Evolutionary conservation across 257 asterid genomes (phyloP).

Genomic region (Solanum rostratum): DNA sequence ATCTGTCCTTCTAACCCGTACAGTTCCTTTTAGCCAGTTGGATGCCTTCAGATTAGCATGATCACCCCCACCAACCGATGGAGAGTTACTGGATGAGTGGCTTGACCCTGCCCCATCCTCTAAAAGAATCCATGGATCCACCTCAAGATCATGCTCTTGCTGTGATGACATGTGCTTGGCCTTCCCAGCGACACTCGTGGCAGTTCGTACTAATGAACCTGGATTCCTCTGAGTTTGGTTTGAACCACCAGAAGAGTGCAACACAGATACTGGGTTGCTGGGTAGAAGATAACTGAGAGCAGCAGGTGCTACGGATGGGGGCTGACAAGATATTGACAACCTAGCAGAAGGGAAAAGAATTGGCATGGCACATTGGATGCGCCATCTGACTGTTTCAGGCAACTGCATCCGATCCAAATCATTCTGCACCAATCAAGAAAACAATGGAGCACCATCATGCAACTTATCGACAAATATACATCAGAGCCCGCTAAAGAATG

Average conservation of each 20-base stretch:
- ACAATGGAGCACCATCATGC: neutral
- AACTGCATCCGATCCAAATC: slow-evolving; percentile 82
- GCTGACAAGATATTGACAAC: slow-evolving; percentile 54
- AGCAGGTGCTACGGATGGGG: slow-evolving; percentile 57
- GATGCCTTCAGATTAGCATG: slow-evolving; percentile 65
- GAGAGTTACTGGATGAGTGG: slow-evolving; percentile 44
- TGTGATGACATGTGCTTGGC: slow-evolving; percentile 19
- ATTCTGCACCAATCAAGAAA: slow-evolving; percentile 39
- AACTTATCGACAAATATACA: neutral
- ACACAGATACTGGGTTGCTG: slow-evolving; percentile 36
- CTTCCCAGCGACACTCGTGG: slow-evolving; percentile 36
- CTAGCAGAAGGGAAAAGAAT: slow-evolving; percentile 44
- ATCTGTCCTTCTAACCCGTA: slow-evolving; percentile 73
- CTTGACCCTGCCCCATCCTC: slow-evolving; percentile 87
- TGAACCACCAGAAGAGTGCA: slow-evolving; percentile 29
- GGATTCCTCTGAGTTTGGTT: slow-evolving; percentile 39
- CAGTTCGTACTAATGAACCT: slow-evolving; percentile 36
- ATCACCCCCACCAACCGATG: slow-evolving; percentile 37
- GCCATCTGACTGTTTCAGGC: slow-evolving; percentile 74
- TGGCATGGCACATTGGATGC: slow-evolving; percentile 91
- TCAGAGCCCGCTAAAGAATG: neutral
- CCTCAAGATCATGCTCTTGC: slow-evolving; percentile 49
- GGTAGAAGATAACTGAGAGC: slow-evolving; percentile 63
- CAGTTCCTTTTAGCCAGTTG: slow-evolving; percentile 68
- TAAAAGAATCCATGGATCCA: slow-evolving; percentile 79